Evolutionary conservation across 202 grass and related monocot genomes (phyloP).

Genomic region (Setaria viridis): DNA sequence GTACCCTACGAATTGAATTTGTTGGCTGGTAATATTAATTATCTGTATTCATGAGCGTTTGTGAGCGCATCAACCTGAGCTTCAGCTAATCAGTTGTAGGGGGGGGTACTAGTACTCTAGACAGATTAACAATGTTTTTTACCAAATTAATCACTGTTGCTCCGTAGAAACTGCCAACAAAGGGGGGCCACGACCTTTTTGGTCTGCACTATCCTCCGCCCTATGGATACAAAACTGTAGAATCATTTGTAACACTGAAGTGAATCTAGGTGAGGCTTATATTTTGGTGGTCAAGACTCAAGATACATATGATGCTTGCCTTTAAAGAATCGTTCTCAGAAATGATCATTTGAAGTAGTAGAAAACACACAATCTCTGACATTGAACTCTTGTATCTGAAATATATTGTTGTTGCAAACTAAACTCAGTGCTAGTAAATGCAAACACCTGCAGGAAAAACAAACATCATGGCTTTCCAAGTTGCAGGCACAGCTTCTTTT

Average conservation of each 20-base stretch:
- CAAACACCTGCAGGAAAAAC: constrained; percentile 62
- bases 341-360: constrained; percentile 13
- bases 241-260: constrained; percentile 20
- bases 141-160: too few species aligned
- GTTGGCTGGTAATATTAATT: constrained; percentile 27
- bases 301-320: constrained; percentile 37
- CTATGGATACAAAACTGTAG: not conserved
- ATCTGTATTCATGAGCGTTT: constrained; percentile 17
- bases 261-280: constrained; percentile 8
- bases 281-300: constrained; percentile 30
- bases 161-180: too few species aligned
- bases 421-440: constrained; percentile 33
- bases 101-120: too few species aligned
- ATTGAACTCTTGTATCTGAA: constrained; percentile 1
- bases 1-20: not conserved
- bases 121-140: too few species aligned
- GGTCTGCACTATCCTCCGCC: too few species aligned
- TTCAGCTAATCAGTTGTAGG: too few species aligned
- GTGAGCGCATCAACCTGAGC: too few species aligned
- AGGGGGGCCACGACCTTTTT: too few species aligned
- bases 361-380: constrained; percentile 15
- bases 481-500: constrained; percentile 71
- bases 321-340: not conserved
- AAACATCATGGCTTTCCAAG: constrained; percentile 65
- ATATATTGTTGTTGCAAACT: constrained; percentile 18